Evolutionary conservation across 1,284 basidiomycete genomes (phyloP).

Genomic region (Ceratobasidium papillatum): DNA sequence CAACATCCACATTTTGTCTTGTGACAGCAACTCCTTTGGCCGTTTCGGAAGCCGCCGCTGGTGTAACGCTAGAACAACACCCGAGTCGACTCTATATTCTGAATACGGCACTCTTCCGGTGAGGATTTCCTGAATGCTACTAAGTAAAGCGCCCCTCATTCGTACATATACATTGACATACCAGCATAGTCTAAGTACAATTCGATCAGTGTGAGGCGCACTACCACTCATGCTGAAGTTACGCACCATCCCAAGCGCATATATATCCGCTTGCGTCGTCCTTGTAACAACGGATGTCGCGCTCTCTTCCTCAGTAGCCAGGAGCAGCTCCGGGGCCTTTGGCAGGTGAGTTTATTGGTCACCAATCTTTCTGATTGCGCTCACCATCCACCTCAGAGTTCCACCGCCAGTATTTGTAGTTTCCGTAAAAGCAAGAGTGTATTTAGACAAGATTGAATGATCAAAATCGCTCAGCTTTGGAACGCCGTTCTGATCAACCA

Average conservation of each 20-base stretch:
- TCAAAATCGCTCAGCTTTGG: slow-evolving; percentile 26
- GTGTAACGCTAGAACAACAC: background rate
- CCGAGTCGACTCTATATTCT: slow-evolving; percentile 6
- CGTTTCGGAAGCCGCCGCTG: background rate
- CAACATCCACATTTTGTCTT: background rate
- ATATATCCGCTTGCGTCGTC: slow-evolving; percentile 5
- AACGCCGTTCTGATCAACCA: background rate
- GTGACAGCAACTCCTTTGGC: background rate
- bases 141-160: background rate
- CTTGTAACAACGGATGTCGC: background rate
- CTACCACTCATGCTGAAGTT: background rate
- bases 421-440: slow-evolving; percentile 18
- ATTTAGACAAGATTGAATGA: slow-evolving; percentile 15
- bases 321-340: slow-evolving; percentile 18
- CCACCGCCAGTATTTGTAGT: slow-evolving; percentile 26
- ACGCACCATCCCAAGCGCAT: slow-evolving; percentile 32
- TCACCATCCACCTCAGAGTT: slow-evolving; percentile 33
- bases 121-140: slow-evolving; percentile 9
- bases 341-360: background rate
- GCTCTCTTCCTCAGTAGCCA: background rate
- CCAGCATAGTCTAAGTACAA: slow-evolving; percentile 11
- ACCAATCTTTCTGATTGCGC: background rate
- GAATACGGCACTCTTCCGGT: slow-evolving; percentile 8
- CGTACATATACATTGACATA: background rate
- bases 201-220: background rate